Evolutionary conservation across 1,139 yeast genomes (phyloP).

Genomic region (Hansenula lynferdii): DNA sequence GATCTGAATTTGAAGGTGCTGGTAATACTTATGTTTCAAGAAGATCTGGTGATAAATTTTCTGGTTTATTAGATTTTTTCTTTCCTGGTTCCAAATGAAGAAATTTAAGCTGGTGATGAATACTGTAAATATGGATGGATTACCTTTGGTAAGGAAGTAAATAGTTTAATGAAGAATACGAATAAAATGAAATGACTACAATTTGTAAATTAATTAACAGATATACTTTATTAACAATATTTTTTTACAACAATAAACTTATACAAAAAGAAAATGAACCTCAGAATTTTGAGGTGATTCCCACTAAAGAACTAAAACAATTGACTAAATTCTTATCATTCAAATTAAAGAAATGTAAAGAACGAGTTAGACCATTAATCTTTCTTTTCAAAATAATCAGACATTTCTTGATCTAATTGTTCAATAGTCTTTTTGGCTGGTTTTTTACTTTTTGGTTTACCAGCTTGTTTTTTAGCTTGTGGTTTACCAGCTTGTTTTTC

Average conservation of each 20-base stretch:
- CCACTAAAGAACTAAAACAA: neutral
- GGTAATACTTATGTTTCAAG: constrained; percentile 50
- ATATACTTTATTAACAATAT: too few species aligned
- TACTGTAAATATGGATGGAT: neutral
- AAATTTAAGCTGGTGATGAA: too few species aligned
- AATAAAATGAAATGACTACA: neutral
- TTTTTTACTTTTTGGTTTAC: constrained; percentile 33
- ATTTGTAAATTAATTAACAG: neutral
- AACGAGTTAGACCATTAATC: constrained; percentile 15
- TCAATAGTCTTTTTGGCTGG: constrained; percentile 76
- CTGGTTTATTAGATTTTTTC: constrained; percentile 24
- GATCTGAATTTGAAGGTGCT: constrained; percentile 62
- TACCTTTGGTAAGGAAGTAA: neutral
- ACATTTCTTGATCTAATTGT: constrained; percentile 91
- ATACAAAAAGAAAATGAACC: neutral
- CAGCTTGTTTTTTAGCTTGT: constrained; percentile 26
- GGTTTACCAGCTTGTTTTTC: constrained; percentile 22
- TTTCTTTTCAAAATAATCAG: constrained; percentile 62
- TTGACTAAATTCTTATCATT: neutral
- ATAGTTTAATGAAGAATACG: neutral
- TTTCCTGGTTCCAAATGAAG: too few species aligned
- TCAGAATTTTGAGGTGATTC: neutral
- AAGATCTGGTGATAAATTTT: constrained; percentile 33
- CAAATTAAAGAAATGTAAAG: neutral
- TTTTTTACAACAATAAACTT: neutral